A percentile compares a stretch with the other conserved stretches of the same genome.
Evolutionary conservation across 2,329 filamentous ascomycete genomes (phyloP).

Genomic region (Alternaria viburni): DNA sequence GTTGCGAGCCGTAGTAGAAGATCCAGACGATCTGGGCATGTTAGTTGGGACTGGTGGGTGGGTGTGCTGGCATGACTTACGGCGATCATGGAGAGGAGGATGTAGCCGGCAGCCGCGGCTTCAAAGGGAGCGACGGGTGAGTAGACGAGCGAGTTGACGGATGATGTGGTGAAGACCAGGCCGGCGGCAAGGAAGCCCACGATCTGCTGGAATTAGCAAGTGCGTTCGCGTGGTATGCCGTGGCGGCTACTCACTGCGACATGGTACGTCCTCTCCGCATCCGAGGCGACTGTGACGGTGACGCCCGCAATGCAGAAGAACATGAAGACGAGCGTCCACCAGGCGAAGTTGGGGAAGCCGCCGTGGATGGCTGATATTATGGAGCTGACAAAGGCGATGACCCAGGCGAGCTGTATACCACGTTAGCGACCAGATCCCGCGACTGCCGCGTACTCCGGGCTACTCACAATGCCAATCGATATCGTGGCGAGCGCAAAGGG

Average conservation of each 20-base stretch:
- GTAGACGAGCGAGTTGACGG: conserved; percentile 87
- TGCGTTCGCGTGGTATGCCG: not conserved
- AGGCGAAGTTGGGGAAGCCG: conserved; percentile 82
- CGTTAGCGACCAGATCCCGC: conserved; percentile 23
- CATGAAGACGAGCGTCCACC: conserved; percentile 90
- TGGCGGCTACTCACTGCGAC: conserved; percentile 67
- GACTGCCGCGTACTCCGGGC: not conserved
- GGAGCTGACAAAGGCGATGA: conserved; percentile 88
- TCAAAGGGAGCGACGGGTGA: conserved; percentile 74
- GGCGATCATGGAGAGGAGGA: conserved; percentile 89
- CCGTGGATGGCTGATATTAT: conserved; percentile 70
- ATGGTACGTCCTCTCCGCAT: conserved; percentile 86
- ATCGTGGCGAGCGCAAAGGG: conserved; percentile 94
- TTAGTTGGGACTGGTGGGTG: conserved; percentile 22
- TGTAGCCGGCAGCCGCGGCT: conserved; percentile 90
- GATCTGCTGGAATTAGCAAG: conserved; percentile 58
- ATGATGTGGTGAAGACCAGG: conserved; percentile 82
- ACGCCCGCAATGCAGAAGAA: conserved; percentile 82
- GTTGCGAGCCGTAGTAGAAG: conserved; percentile 96
- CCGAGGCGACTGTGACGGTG: conserved; percentile 81
- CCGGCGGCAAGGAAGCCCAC: conserved; percentile 86
- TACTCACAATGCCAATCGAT: conserved; percentile 85
- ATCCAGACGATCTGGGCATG: conserved; percentile 86
- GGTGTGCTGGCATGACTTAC: conserved; percentile 61
- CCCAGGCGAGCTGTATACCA: conserved; percentile 80